phyloP scores from a whole-genome alignment of 768 basidiomycete genomes.

The Macrolepiota albuminosa region DNA sequence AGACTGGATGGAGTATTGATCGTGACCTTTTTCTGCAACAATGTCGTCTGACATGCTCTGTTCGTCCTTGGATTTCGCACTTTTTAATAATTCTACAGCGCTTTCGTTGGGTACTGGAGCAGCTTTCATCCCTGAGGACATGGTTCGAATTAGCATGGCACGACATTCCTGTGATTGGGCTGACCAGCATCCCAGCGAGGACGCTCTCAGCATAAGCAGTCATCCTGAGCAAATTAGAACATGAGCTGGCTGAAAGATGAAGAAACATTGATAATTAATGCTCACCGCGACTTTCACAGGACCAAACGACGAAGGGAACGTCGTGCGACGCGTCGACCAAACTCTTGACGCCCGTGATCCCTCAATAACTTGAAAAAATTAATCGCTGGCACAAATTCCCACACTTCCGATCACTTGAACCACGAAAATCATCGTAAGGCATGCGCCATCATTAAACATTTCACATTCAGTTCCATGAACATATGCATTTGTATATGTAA shows the following conservation, averaged over 20 bases:
- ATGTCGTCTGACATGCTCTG: neutral
- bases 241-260: neutral
- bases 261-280: slow-evolving; percentile 6
- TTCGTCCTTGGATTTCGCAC: neutral
- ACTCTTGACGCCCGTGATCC: neutral
- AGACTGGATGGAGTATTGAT: neutral
- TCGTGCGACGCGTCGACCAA: slow-evolving; percentile 26
- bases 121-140: slow-evolving; percentile 5
- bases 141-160: slow-evolving; percentile 10
- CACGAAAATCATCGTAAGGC: too few relatives aligned
- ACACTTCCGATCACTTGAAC: slow-evolving; percentile 13
- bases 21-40: neutral
- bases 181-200: slow-evolving; percentile 55
- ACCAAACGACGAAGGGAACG: slow-evolving; percentile 26
- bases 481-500: slow-evolving; percentile 11
- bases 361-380: slow-evolving; percentile 1
- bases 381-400: slow-evolving; percentile 9
- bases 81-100: slow-evolving; percentile 1
- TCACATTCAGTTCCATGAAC: slow-evolving; percentile 1
- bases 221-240: slow-evolving; percentile 47
- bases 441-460: neutral
- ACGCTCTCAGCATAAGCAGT: slow-evolving; percentile 84
- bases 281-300: slow-evolving; percentile 43
- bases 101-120: slow-evolving; percentile 1
- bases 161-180: slow-evolving; percentile 20